These are phyloP conservation scores for Pichia californica DNA, from an alignment of 805 yeast species.

Conservation along the genomic window DNA sequence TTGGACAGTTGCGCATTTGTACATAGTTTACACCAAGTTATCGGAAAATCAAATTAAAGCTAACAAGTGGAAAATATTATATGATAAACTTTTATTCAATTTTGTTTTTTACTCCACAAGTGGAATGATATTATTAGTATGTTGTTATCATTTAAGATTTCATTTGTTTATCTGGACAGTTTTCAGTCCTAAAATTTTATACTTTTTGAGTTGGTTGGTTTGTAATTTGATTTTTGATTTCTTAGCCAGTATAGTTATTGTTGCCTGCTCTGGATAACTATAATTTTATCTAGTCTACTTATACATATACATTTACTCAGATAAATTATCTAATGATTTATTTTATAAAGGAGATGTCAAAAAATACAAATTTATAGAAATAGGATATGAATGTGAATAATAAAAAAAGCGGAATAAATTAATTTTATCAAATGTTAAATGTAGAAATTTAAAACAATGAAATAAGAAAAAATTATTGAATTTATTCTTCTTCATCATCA, in stretches of 20 bases:
- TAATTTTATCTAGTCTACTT: too few species aligned
- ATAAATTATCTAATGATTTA: too few species aligned
- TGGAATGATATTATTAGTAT: constrained; percentile 51
- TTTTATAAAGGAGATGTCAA: too few species aligned
- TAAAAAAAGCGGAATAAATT: constrained; percentile 5
- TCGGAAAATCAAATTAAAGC: constrained; percentile 8
- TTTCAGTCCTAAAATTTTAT: constrained; percentile 86
- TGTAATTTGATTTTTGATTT: constrained; percentile 39
- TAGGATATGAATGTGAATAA: too few species aligned
- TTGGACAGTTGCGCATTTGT: constrained; percentile 53
- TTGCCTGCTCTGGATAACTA: constrained; percentile 17
- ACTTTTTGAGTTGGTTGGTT: constrained; percentile 68
- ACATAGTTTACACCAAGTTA: constrained; percentile 12
- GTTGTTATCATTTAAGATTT: constrained; percentile 70
- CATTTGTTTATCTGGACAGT: constrained; percentile 98
- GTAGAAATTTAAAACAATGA: background rate
- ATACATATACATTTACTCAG: too few species aligned
- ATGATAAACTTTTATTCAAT: constrained; percentile 31
- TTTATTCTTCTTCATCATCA: constrained; percentile 68
- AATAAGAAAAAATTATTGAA: background rate
- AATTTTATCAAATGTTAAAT: background rate
- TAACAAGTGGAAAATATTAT: constrained; percentile 30
- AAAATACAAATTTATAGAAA: background rate
- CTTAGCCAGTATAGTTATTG: constrained; percentile 19
- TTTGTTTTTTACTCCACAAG: constrained; percentile 54